Percentiles rank a stretch among this genome's conserved stretches.
phyloP scores from a whole-genome alignment of 805 yeast species.

The Hanseniaspora meyeri region DNA sequence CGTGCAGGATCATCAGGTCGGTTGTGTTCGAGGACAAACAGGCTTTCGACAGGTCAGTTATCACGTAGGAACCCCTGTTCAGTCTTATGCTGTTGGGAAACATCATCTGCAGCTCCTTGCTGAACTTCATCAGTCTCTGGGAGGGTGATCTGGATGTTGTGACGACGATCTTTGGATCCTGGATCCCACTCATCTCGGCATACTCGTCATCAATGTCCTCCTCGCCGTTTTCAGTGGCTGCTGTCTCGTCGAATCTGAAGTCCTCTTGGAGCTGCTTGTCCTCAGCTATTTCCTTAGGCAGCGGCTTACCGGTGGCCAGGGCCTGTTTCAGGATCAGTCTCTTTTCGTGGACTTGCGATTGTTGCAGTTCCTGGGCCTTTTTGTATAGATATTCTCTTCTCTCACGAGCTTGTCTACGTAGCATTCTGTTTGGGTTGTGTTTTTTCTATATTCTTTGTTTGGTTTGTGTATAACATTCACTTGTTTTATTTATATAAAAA shows the following conservation, averaged over 20 bases:
- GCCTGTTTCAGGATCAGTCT: constrained; percentile 79
- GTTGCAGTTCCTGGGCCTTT: constrained; percentile 81
- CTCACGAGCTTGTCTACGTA: constrained; percentile 91
- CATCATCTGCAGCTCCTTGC: constrained; percentile 79
- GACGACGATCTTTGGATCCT: constrained; percentile 80
- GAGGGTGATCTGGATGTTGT: constrained; percentile 92
- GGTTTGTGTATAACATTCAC: background rate
- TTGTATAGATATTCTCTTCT: constrained; percentile 85
- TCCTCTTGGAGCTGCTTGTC: constrained; percentile 71
- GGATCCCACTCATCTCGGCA: constrained; percentile 69
- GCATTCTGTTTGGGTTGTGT: constrained; percentile 30
- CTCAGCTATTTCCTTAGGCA: constrained; percentile 82
- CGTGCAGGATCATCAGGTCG: constrained; percentile 78
- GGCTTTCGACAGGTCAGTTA: constrained; percentile 72
- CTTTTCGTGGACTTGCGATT: constrained; percentile 71
- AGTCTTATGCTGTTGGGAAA: constrained; percentile 82
- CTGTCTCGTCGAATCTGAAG: constrained; percentile 74
- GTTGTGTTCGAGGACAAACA: constrained; percentile 72
- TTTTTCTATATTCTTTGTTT: background rate
- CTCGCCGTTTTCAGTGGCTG: constrained; percentile 28
- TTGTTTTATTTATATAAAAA: background rate
- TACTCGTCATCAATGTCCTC: constrained; percentile 82
- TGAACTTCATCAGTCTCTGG: constrained; percentile 72
- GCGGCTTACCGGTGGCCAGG: constrained; percentile 78
- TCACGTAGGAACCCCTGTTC: constrained; percentile 84